These are phyloP conservation scores for Skeletonema grethae DNA, from an alignment of 108 stramenopile species.

Conservation along the genomic window DNA sequence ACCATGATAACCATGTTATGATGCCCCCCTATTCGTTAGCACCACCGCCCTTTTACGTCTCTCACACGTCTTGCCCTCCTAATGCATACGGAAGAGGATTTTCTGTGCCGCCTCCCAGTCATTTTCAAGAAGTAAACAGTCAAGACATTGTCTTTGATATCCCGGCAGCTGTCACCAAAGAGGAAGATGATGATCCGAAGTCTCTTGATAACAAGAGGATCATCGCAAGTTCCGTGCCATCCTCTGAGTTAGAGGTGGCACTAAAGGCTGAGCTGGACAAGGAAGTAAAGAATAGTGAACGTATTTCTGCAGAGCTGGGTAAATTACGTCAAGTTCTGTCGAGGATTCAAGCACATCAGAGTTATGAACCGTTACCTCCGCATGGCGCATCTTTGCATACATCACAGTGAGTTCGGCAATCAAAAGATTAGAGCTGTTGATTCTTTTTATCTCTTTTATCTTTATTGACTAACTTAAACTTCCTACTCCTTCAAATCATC, in stretches of 20 bases:
- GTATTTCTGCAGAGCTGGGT: neutral
- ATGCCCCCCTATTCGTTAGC: too few species aligned
- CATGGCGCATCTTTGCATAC: too few species aligned
- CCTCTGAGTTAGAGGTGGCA: neutral
- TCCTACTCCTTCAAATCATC: too few species aligned
- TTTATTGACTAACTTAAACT: too few species aligned
- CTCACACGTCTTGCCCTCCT: too few species aligned
- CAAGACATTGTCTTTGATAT: neutral
- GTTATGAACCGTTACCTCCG: neutral
- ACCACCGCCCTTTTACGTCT: too few species aligned
- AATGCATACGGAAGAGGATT: too few species aligned
- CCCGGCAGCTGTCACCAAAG: constrained; percentile 2
- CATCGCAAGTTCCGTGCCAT: neutral
- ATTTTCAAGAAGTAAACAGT: too few species aligned
- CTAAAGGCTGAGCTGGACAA: neutral
- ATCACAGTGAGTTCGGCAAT: neutral
- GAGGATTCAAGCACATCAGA: neutral
- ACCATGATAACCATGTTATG: too few species aligned
- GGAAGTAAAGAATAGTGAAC: neutral
- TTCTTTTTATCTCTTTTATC: too few species aligned
- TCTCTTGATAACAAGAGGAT: neutral
- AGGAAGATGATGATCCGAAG: neutral
- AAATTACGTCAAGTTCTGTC: neutral
- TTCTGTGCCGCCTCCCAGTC: too few species aligned
- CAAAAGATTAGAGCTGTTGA: too few species aligned